Base-by-base conservation (phyloP, 1,139 yeast genomes). In the Yamadazyma mexicana region DNA sequence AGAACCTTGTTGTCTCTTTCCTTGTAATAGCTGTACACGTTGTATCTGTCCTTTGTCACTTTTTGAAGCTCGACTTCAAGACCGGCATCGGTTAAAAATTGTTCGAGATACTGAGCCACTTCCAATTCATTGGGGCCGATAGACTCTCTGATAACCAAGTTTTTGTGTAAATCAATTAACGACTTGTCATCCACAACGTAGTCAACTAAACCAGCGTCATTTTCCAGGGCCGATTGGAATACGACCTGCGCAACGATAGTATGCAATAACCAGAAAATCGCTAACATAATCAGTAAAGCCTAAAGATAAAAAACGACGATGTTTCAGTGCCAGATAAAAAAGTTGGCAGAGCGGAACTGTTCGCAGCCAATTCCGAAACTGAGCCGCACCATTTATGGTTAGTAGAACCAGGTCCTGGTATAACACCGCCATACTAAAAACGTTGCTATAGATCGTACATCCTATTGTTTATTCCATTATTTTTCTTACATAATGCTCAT, bases 21-120 rank as follows among this genome's bases (percentile, higher is more conserved):
- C 1, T 82, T 81, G 52, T 79, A 81, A 52, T 80, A 82, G 4
- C 87, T 87, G 52, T 77, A 83, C 20, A 83, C 62, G 49, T 82
- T 81, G 50, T 63, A 63, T 36, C 83, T 64, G 5, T 56, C 56
- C 1, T 39, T 46, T 4, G 55, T 58, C 12, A 75, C 69, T 9
- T 52, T 40, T 44, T 72, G 72, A 23, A 60, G 44, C 48, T 78
- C 82, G 2, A 81, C 83, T 1, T 78, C 73, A 42, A 77, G 67
- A 0, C 82, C 82, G 10, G 59, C 62, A 3, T 49, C 35, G 20
- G 54, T 51, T 17, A 79, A 64, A 47, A 73, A 76, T 0, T 49
- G 38, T 30, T 55, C 47, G 32, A 78, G 52, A 40, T 49, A 71
- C 5, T 48, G 38, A 4, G 66, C 67, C 1, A 65, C 73, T 1